A percentile compares a stretch with the other conserved stretches of the same genome.
phyloP scores from a whole-genome alignment of 805 yeast genomes.

The Brettanomyces bruxellensis region DNA sequence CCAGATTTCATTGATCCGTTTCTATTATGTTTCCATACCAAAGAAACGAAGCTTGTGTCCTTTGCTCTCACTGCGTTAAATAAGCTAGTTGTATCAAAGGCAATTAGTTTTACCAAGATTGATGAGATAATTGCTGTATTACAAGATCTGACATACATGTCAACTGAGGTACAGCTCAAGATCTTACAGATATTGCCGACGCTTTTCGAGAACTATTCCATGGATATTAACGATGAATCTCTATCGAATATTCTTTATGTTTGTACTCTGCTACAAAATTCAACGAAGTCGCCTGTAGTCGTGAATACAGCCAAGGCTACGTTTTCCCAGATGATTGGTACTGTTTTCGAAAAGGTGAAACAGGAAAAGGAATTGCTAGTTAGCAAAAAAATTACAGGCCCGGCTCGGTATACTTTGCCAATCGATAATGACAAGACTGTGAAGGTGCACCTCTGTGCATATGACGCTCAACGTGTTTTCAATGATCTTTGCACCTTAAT shows the following conservation, averaged over 20 bases:
- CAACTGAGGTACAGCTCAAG: slow-evolving; percentile 78
- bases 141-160: slow-evolving; percentile 63
- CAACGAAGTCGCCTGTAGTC: slow-evolving; percentile 67
- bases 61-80: slow-evolving; percentile 67
- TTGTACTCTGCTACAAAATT: slow-evolving; percentile 62
- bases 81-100: slow-evolving; percentile 42
- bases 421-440: slow-evolving; percentile 36
- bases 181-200: slow-evolving; percentile 77
- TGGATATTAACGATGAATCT: slow-evolving; percentile 42
- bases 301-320: slow-evolving; percentile 91
- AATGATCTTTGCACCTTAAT: slow-evolving; percentile 63
- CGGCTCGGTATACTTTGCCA: slow-evolving; percentile 27
- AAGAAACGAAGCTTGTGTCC: slow-evolving; percentile 65
- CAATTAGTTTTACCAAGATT: slow-evolving; percentile 45
- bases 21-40: slow-evolving; percentile 59
- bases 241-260: slow-evolving; percentile 54
- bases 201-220: slow-evolving; percentile 55
- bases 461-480: slow-evolving; percentile 65
- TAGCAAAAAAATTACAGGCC: slow-evolving; percentile 4
- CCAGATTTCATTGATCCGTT: slow-evolving; percentile 61
- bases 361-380: slow-evolving; percentile 25
- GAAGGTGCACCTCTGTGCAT: slow-evolving; percentile 42
- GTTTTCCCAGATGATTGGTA: slow-evolving; percentile 71
- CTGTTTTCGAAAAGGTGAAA: slow-evolving; percentile 61
- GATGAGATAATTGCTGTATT: slow-evolving; percentile 57